Conservation (phyloP, 225 moss, liverwort and hornwort species). For the Polytrichum commune region DNA sequence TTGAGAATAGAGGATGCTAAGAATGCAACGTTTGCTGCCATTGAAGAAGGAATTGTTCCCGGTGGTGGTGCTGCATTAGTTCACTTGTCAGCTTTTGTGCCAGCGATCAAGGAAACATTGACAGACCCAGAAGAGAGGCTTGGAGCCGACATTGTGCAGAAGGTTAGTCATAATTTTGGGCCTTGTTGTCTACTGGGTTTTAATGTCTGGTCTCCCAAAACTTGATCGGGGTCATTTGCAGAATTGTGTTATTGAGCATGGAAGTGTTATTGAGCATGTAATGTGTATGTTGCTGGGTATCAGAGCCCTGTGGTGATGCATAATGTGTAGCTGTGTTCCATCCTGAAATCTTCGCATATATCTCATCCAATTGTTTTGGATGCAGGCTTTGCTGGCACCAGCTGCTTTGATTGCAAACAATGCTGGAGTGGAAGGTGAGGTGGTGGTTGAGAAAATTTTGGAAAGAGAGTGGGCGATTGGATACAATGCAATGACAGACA, state of each 20-base stretch:
- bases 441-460: constrained; percentile 90
- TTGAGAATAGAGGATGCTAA: constrained; percentile 94
- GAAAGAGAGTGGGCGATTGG: constrained; percentile 85
- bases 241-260: too few relatives aligned
- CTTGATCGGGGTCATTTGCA: too few relatives aligned
- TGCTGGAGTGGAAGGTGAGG: constrained; percentile 94
- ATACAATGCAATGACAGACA: constrained; percentile 94
- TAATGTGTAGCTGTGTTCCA: too few relatives aligned
- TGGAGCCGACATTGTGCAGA: constrained; percentile 90
- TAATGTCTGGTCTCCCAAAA: not conserved
- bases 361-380: not conserved
- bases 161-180: constrained; percentile 40
- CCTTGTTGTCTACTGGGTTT: not conserved
- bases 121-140: constrained; percentile 77
- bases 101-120: constrained; percentile 61
- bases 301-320: too few relatives aligned
- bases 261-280: too few relatives aligned
- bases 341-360: not conserved
- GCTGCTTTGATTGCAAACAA: constrained; percentile 79
- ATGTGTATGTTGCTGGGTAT: too few relatives aligned
- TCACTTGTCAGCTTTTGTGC: constrained; percentile 74
- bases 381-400: constrained; percentile 73
- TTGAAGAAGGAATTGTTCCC: constrained; percentile 96
- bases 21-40: constrained; percentile 95
- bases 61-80: constrained; percentile 91